Base-by-base conservation (phyloP, 1,139 yeast species). In the Taphrina deformans region DNA sequence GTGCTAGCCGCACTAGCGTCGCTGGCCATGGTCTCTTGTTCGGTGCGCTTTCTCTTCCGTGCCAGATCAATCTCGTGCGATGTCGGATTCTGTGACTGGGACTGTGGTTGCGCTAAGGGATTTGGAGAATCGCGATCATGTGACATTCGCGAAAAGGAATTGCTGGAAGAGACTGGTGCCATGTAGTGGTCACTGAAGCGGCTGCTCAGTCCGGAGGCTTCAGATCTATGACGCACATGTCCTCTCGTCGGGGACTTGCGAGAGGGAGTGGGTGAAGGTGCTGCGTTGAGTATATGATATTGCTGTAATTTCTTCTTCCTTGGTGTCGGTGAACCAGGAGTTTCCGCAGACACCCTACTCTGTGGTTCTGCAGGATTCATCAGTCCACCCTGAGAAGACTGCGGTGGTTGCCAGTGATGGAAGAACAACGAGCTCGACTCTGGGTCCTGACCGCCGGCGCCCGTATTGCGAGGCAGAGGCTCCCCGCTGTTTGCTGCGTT, bases 341-440 rank as follows among this genome's bases (percentile, higher is more conserved):
- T 18, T 14, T 56, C 53, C 6, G 29, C 27, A 27, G n/a, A 14
- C 9, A 44, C n/a, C 5, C 44, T n/a, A n/a, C 16, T 33, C 10
- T 14, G 14, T 7, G 12, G 48, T n/a, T 55, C 51, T 41, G 16
- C 26, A 14, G 40, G 41, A 21, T 27, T 45, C 46, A 21, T 18
- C 44, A 24, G 44, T 7, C 29, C 29, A 23, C 31, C 41, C 31
- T 41, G 46, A 18, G 38, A 31, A 14, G 40, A 50, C 46, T 58
- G 62, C 18, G 63, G 63, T 24, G 63, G 63, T 40, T 50, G 63
- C 63, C 63, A 59, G 24, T 59, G 63, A 18, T 59, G 63, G 27
- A 59, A 59, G 41, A 38, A 59, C 26, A 59, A 35, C 27, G 63
- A 14, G 21, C 33, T n/a, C 33, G 45, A 38, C n/a, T 53, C 48